These are phyloP conservation scores for Coemansia sp. DNA, from an alignment of 192 early-diverging fungal species.

Conservation along the genomic window DNA sequence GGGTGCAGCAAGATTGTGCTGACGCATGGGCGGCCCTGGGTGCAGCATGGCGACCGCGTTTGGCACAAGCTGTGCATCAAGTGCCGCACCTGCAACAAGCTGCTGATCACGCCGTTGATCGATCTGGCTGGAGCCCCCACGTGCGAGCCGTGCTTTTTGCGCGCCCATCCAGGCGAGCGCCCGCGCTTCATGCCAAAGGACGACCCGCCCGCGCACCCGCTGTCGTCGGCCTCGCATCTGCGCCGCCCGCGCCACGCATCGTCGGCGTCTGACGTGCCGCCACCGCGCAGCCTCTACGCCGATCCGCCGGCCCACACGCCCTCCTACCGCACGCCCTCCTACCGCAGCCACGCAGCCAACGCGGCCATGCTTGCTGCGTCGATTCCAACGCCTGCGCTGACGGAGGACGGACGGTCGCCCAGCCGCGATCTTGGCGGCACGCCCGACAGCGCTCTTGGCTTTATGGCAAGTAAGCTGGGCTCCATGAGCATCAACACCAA, in stretches of 20 bases:
- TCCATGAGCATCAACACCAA: conserved; percentile 5
- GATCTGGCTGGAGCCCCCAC: conserved; percentile 41
- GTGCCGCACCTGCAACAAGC: conserved; percentile 40
- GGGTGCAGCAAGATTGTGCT: conserved; percentile 54
- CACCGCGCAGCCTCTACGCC: neutral
- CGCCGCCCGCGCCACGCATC: conserved; percentile 10
- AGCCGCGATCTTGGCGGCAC: conserved; percentile 12
- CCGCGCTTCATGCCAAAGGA: conserved; percentile 25
- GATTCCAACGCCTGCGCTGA: conserved; percentile 43
- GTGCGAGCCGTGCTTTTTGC: conserved; percentile 55
- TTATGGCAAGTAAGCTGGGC: conserved; percentile 6
- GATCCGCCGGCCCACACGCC: neutral
- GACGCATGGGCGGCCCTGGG: conserved; percentile 56
- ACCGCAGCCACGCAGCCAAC: neutral
- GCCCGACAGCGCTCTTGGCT: neutral
- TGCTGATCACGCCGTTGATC: conserved; percentile 47
- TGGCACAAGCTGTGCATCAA: conserved; percentile 60
- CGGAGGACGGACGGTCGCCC: conserved; percentile 35
- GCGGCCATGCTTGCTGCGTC: conserved; percentile 12
- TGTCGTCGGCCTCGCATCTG: conserved; percentile 1
- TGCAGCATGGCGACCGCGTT: conserved; percentile 47
- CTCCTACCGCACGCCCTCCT: neutral
- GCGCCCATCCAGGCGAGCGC: neutral
- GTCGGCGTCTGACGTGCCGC: conserved; percentile 1
- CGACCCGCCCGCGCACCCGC: neutral